Evolutionary conservation across 2,329 filamentous ascomycete species (phyloP), one percentile per base, ranked within the genome.

Genomic region (Parastagonospora nodorum): DNA sequence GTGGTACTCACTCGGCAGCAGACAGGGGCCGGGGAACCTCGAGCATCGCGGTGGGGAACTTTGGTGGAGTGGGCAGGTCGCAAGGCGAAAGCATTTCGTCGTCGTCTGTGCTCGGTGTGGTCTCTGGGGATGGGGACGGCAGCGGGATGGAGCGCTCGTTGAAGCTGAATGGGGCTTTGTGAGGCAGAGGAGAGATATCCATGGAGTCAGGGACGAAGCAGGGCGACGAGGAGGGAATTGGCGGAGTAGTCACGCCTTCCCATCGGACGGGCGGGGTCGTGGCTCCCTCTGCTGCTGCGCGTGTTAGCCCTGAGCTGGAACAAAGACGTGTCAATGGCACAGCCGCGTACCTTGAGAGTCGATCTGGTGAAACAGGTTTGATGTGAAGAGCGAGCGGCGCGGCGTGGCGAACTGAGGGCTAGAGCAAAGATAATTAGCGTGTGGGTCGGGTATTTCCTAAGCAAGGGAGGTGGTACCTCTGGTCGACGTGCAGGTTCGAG

Each of bases 401-500:
- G 91, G 91, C 8, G 91, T 96, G 10, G 88, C 88, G 61, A 92
- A 82, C 74, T 89, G 87, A 30, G 91, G 91, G 75, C 91, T 96
- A 74, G 49, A 67, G 67, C 61, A 72, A 65, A 68, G 63, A 68
- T 55, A 60, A 72, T 82, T 63, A 82, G 66, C 51, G 55, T 47
- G 42, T 37, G 51, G 31, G 57, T 38, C 41, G 57, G 52, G 53
- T 50, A 32, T 42, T 31, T 61, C 46, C 42, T 30, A 57, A 56
- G 55, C 53, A 78, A 64, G 60, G 66, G 61, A 57, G 45, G 48
- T 31, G 19, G 63, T 80, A 97, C 93, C 92, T 97, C 69, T 88
- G 91, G 75, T 97, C 92, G 73, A 97, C 89, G 72, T 93, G 89
- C 73, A 97, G 96, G 79, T 97, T 99, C 72, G 96, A 92, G 51